Evolutionary conservation across 192 early-diverging fungal genomes (phyloP), one percentile per base, ranked within the genome.

Genomic region (Mortierella hygrophila): DNA sequence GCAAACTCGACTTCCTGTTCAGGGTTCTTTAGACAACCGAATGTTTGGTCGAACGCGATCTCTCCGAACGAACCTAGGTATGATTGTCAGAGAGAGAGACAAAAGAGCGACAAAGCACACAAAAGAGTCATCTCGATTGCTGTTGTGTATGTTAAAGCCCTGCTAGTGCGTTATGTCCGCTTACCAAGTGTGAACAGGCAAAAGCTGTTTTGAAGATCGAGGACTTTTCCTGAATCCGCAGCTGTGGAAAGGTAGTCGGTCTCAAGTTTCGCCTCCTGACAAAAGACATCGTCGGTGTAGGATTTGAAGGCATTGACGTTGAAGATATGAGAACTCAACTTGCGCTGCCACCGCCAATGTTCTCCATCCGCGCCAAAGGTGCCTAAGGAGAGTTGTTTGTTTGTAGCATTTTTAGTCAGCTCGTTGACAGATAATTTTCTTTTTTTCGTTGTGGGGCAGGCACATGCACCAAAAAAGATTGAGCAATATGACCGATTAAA

Each of bases 191-290:
- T 92, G 57, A 85, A 91, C 47, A 89, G 78, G 60, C 77, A 90
- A 42, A 91, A 89, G 38, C 90, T 23, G 23, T 90, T 88, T 41
- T 90, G 87, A 21, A 92, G 76, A 71, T 92, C 90, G 40, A 91
- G 54, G 4, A 79, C 38, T 41, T 88, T 72, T 20, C 78, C 79
- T 0, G 26, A 63, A 11, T 82, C 80, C 5, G 88, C 83, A 35
- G 74, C 76, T 4, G 32, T 41, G 6, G 71, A 68, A 32, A 86
- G 79, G n/a, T 81, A 81, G 38, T 86, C 79, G 63, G 81, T 60
- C 7, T 81, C 79, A 7, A 81, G 73, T 35, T 78, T 26, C 6
- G 70, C 84, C 72, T 86, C 79, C 32, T 75, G 70, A 18, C 76
- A 73, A 73, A 86, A 86, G 6, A 80, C 84, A 13, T 23, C 26